Evolutionary conservation across 139 green algal species (phyloP), one percentile per base, ranked within the genome.

Genomic region (Limnomonas spitsbergensis): DNA sequence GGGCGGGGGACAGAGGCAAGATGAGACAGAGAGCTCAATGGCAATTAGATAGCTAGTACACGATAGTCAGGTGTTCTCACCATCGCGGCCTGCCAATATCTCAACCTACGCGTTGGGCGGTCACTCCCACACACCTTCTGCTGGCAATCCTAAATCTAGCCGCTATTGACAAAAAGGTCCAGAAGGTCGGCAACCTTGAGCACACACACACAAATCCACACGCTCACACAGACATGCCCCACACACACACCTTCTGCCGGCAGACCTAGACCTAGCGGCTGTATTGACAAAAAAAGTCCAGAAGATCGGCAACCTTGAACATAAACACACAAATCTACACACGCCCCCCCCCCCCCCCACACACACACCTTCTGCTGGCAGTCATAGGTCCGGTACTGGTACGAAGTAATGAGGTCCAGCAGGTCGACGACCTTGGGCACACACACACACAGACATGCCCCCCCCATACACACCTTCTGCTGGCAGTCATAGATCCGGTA

Each of bases 401-500:
- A 61, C 14, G 14, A 61, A 20, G 47, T 61, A n/a, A n/a, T n/a
- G n/a, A n/a, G n/a, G n/a, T n/a, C n/a, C n/a, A n/a, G n/a, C n/a
- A n/a, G n/a, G n/a, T n/a, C n/a, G n/a, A n/a, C n/a, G n/a, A n/a
- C n/a, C n/a, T n/a, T n/a, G n/a, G n/a, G n/a, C n/a, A n/a, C n/a
- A n/a, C n/a, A n/a, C n/a, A n/a, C n/a, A n/a, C n/a, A n/a, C n/a
- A n/a, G n/a, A n/a, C n/a, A n/a, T n/a, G n/a, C n/a, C n/a, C n/a
- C n/a, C 20, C 47, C 47, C 14, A 29, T 14, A 61, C 47, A 29
- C 20, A 61, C 47, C 14, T 61, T 61, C 47, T 29, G 14, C 20
- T 61, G 14, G 20, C 47, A 61, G 47, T 61, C 47, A 61, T 61
- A 61, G 47, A 61, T 61, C 14, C 47, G 47, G 47, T 61, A 61